Evolutionary conservation across 2,329 filamentous ascomycete genomes (phyloP), one percentile per base, ranked within the genome.

Genomic region (Cyphellophora europaea): DNA sequence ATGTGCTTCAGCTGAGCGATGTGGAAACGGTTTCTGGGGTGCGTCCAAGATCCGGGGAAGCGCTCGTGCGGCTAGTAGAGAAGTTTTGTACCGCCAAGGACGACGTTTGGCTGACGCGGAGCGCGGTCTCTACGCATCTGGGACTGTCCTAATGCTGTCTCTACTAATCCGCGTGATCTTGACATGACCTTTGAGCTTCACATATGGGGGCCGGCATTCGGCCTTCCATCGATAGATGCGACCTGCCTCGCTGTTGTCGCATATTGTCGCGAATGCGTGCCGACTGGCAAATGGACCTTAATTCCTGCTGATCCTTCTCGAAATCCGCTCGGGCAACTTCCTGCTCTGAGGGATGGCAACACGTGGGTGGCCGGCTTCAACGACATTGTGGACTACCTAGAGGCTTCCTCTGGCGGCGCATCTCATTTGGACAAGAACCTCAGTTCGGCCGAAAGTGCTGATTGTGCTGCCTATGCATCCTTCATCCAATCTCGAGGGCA

Each of bases 141-240:
- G n/a, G n/a, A n/a, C n/a, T n/a, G n/a, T n/a, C n/a, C n/a, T n/a
- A n/a, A n/a, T n/a, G n/a, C n/a, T n/a, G n/a, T n/a, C n/a, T n/a
- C n/a, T n/a, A n/a, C n/a, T n/a, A n/a, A n/a, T n/a, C n/a, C n/a
- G n/a, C n/a, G n/a, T n/a, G n/a, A n/a, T 25, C 21, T 25, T 8
- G 35, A 42, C 37, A 73, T 72, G 66, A 66, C 75, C 44, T 62
- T 86, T 32, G 75, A 89, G 62, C 74, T 98, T 41, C 82, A 94
- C 61, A 73, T 94, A 53, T 93, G 88, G 81, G 88, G 88, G 32
- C 79, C 86, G 36, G 88, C 84, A 27, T 93, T 94, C 57, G 79
- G 78, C 27, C 74, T 95, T 29, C 80, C 89, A 11, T 96, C 91
- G 28, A 82, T 96, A 51, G 88, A 96, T 53, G 70, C 89, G 30